Base-by-base conservation (phyloP, 2,329 filamentous ascomycete genomes). In the Nannizziopsis barbatae region DNA sequence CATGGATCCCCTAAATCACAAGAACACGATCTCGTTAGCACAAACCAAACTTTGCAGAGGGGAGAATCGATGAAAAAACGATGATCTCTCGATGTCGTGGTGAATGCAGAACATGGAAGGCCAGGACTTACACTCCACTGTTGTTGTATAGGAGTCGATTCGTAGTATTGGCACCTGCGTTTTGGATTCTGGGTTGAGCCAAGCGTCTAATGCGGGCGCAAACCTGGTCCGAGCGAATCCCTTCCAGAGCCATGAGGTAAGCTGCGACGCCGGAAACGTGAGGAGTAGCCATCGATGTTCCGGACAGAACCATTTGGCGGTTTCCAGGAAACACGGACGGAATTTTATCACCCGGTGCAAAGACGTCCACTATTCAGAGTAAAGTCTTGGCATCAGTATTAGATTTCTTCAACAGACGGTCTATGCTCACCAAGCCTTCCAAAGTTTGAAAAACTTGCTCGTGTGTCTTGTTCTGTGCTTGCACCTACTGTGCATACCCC, bases 261-360 rank as follows among this genome's bases (percentile, higher is more conserved):
- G 75, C 73, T 50, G 76, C 72, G 45, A 77, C 65, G 48, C 76
- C 76, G 7, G 75, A 71, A 52, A 77, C 72, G 59, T 68, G 67
- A 51, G 66, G 66, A 17, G 61, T 58, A 31, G 63, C 62, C 58
- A 64, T 63, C 6, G 64, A 65, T 40, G 64, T 65, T 36, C 63
- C 62, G 14, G 62, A 65, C 45, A 65, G 59, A 47, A 56, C 57
- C 56, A 76, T 72, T 54, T 73, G 68, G 49, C 71, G 66, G 33
- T 66, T 68, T 51, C 63, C 62, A 15, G 64, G 68, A 71, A 72
- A 77, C 5, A 74, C 58, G 33, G 67, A 72, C 8, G 74, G 63
- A 50, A 80, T 70, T 54, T 70, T 54, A 53, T 73, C 67, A 35
- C 77, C 77, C 0, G 77, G 76, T 6, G 75, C 76, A 56, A 74